Base-by-base conservation (phyloP, 1,139 yeast genomes). In the Lodderomyces metapsilosis region DNA sequence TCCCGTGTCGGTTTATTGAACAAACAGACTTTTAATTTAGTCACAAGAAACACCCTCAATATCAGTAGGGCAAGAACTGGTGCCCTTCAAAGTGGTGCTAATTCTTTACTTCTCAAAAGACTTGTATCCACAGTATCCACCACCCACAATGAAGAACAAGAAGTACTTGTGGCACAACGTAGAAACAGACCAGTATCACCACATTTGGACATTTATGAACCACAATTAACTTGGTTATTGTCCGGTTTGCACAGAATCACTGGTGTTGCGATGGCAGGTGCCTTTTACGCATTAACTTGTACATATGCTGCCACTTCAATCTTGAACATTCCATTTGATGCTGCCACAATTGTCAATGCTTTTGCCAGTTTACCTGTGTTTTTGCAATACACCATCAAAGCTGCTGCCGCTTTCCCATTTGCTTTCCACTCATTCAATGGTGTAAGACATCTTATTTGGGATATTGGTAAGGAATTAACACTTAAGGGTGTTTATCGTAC, bases 371-470 rank as follows among this genome's bases (percentile, higher is more conserved):
- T 86, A 52, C 95, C 96, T 33, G 59, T 78, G 20, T 71, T 71
- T 45, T 71, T 74, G 37, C 87, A 89, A 68, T 55, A 79, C 46
- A 73, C 74, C 31, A 66, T 80, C 46, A 92, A 92, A 72, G 82
- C 84, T 39, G 57, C 78, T 32, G 80, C 84, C 57, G 81, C 95
- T 4, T 78, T 79, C 68, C 92, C 97, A 52, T 89, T 92, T 65
- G 86, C 86, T 36, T 89, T 78, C 83, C 98, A 92, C 66, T 61
- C 76, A 39, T 78, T 74, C 62, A 89, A 91, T 64, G 97, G 98
- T 56, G 50, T 91, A 49, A 87, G 98, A 78, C 98, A 92, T 65
- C 71, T 91, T 68, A 59, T 88, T 44, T 92, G 98, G 98, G 98
- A 92, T 64, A 63, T 81, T 43, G 95, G 95, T 59, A 74, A 70